These are phyloP conservation scores for Emmonsiellopsis sp. DNA, from an alignment of 2,329 filamentous ascomycete genomes.

Conservation along the genomic window DNA sequence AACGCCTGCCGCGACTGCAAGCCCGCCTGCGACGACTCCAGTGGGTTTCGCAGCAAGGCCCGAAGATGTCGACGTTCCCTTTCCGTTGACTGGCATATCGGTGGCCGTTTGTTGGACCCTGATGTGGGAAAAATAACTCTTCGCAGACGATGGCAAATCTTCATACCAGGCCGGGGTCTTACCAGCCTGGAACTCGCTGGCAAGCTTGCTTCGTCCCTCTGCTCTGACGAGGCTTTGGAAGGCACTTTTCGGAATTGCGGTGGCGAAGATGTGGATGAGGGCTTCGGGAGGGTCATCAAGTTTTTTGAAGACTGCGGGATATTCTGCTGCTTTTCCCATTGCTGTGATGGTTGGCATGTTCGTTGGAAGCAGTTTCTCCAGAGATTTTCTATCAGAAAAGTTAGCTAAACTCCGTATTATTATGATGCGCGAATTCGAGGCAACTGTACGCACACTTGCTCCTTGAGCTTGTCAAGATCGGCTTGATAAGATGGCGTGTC, in stretches of 20 bases:
- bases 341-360: neutral
- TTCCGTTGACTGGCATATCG: neutral
- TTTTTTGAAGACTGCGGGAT: neutral
- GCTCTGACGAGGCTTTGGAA: conserved; percentile 23
- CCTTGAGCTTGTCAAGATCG: neutral
- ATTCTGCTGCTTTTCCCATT: neutral
- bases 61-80: conserved; percentile 7
- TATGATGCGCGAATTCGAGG: neutral
- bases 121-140: conserved; percentile 20
- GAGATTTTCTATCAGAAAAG: neutral
- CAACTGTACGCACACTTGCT: neutral
- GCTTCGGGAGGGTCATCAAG: conserved; percentile 18
- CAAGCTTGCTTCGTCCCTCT: conserved; percentile 20
- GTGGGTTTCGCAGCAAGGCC: conserved; percentile 14
- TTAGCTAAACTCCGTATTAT: neutral
- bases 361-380: neutral
- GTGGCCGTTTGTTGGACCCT: neutral
- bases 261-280: conserved; percentile 22
- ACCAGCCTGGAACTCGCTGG: conserved; percentile 23
- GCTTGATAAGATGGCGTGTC: neutral
- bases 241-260: conserved; percentile 22
- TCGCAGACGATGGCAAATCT: conserved; percentile 22
- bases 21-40: conserved; percentile 11
- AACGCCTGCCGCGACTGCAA: conserved; percentile 16
- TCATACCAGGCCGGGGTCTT: conserved; percentile 25